Base-by-base conservation (phyloP, 768 basidiomycete species). In the Rhizopogon salebrosus region DNA sequence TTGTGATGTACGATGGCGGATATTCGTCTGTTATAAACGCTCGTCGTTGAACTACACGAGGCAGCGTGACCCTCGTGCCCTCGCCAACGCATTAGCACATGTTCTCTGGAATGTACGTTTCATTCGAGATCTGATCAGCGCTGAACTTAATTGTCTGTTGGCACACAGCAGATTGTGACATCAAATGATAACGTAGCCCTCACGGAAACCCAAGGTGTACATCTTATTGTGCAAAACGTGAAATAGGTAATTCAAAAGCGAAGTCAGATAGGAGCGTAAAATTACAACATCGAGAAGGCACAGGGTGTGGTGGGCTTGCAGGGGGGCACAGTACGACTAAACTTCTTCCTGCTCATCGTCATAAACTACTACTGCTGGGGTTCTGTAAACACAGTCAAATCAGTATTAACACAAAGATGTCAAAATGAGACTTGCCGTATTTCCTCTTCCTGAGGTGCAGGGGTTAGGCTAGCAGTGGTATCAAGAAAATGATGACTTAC, bases 401-500 rank as follows among this genome's bases (percentile, higher is more conserved):
- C 50, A 54, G n/a, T n/a, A n/a, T n/a, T 26, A 35, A 1, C 3
- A 36, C n/a, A 22, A 41, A 51, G 20, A 22, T 3, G 16, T 38
- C 37, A 26, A 16, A 14, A 10, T 29, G 18, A 26, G 6, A 38
- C 43, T 53, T 58, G 69, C 76, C 70, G 67, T 43, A 71, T 70
- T 59, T 76, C 71, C 18, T 48, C 45, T 9, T 69, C 75, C 75
- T 76, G 41, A 26, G 38, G 22, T 37, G 38, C 26, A 18, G 34
- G 26, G 3, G 34, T 11, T 18, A 1, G 34, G 27, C 16, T 61
- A 16, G 16, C 43, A 46, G 42, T n/a, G 29, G 53, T 18, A n/a
- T n/a, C 24, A 14, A 13, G 1, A 18, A 16, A 11, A 11, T 2
- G 18, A 2, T 34, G 11, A 74, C 72, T 22, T 65, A 79, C 78